phyloP scores from a whole-genome alignment of 306 rosid genomes.

The Sicyos baderoa region DNA sequence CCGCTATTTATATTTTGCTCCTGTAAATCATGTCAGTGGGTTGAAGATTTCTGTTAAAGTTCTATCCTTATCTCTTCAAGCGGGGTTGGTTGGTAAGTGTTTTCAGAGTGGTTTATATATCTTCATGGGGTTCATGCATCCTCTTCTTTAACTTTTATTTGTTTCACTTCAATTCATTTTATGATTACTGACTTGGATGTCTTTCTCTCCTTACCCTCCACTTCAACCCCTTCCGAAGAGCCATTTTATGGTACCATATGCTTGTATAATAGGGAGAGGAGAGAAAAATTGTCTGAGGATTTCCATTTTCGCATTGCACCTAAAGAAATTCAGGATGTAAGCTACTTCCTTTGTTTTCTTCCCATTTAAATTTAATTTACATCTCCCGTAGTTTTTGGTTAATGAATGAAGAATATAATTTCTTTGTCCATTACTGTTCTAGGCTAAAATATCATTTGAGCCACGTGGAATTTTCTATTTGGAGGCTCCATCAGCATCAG shows the following conservation, averaged over 20 bases:
- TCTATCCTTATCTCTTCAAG: conserved; percentile 75
- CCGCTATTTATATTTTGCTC: conserved; percentile 23
- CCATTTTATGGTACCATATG: conserved; percentile 95
- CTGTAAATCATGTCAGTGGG: conserved; percentile 49
- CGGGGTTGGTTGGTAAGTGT: conserved; percentile 76
- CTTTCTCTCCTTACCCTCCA: conserved; percentile 23
- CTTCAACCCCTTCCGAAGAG: conserved; percentile 39
- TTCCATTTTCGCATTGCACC: conserved; percentile 65
- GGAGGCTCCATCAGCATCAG: conserved; percentile 90
- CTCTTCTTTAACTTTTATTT: background rate
- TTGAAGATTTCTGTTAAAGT: conserved; percentile 93
- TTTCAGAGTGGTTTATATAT: conserved; percentile 16
- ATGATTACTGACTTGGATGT: conserved; percentile 35
- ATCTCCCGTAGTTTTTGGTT: background rate
- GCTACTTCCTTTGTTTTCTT: conserved; percentile 20
- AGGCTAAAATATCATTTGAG: conserved; percentile 50
- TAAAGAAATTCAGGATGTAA: conserved; percentile 72
- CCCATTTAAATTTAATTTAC: background rate
- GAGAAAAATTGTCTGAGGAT: conserved; percentile 95
- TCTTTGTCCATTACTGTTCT: conserved; percentile 20
- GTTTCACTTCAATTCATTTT: conserved; percentile 26
- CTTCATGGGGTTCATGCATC: conserved; percentile 23
- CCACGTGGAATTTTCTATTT: conserved; percentile 73
- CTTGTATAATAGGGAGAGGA: conserved; percentile 92
- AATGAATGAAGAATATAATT: conserved; percentile 4